Base-by-base conservation (phyloP, 208 protist species). In the Crithidia thermophila region DNA sequence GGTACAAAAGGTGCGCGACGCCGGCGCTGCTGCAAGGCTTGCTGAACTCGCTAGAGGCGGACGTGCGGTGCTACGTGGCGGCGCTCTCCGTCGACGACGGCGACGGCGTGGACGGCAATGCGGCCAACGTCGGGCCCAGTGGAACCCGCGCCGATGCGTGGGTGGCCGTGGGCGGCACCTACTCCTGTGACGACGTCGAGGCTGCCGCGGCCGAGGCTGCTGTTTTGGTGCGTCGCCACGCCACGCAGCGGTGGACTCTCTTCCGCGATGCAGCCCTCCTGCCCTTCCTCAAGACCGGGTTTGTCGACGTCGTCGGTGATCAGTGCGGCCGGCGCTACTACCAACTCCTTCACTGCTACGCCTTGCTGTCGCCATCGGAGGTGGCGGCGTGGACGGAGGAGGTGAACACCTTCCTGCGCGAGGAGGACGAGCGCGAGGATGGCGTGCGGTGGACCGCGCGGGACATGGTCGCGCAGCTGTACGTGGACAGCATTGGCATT, bases 391-490 rank as follows among this genome's bases (percentile, higher is more conserved):
- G 57, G 82, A 34, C 61, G 34, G 67, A 57, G 18, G 77, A 82
- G 27, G 66, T 73, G 3, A 86, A 81, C 46, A n/a, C 49, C 21
- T 91, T 88, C 58, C 40, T 93, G 37, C 61, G 64, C 1, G 52
- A 80, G 21, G 87, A 93, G 58, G 84, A 79, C 25, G 87, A 90
- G 51, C 72, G 74, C 25, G 77, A 84, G 45, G 79, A 86, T 37
- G 75, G 79, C 13, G 40, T 87, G 4, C 34, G 73, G 18, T 75
- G 79, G 65, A 68, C 78, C 1, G 37, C 64, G 11, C 87, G 87
- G 3, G 76, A 89, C 57, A 63, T 61, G 0, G 84, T 81, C 4
- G 80, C 74, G 10, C 28, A 63, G 37, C 57, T 77, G 34, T 78
- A 77, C 58, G 45, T 37, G 36, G 43, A 77, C 10, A 65, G 67